Conservation (phyloP, 805 yeast species). For the Henningerozyma blattae region DNA sequence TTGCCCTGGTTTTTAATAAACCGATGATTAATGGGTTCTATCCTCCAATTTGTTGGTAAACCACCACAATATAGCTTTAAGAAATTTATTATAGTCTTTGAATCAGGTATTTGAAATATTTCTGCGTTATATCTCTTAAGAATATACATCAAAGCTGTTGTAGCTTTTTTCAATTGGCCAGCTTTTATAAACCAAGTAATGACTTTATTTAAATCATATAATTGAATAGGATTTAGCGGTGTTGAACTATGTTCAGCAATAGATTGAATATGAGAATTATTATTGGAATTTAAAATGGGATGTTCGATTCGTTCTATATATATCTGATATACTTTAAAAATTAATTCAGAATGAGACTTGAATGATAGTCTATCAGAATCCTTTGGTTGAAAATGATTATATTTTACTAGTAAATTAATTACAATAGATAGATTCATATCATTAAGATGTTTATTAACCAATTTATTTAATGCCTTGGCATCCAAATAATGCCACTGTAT, state of each 20-base stretch:
- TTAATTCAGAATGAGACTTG: not conserved
- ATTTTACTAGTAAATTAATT: too few species aligned
- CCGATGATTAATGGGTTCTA: not conserved
- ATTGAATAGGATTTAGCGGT: not conserved
- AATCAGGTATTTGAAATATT: constrained; percentile 5
- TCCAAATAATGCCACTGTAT: too few species aligned
- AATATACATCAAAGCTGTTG: constrained; percentile 9
- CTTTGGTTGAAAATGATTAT: too few species aligned
- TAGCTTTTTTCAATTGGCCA: constrained; percentile 16
- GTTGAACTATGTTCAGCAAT: too few species aligned
- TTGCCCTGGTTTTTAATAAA: not conserved
- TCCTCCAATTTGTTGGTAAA: constrained; percentile 11
- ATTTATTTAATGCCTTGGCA: too few species aligned
- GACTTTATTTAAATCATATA: constrained; percentile 3
- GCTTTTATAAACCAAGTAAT: constrained; percentile 1
- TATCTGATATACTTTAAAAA: not conserved
- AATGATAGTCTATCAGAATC: too few species aligned
- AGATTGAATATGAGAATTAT: not conserved
- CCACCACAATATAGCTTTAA: constrained; percentile 21
- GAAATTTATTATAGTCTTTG: constrained; percentile 10
- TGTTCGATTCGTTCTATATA: not conserved
- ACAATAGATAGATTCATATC: too few species aligned
- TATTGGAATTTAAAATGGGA: not conserved
- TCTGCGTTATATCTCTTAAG: constrained; percentile 5
- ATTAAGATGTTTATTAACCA: too few species aligned